Percentiles rank a stretch among this genome's conserved stretches.
Conservation (phyloP, 164 flowering plant genomes). For the Vitis riparia region DNA sequence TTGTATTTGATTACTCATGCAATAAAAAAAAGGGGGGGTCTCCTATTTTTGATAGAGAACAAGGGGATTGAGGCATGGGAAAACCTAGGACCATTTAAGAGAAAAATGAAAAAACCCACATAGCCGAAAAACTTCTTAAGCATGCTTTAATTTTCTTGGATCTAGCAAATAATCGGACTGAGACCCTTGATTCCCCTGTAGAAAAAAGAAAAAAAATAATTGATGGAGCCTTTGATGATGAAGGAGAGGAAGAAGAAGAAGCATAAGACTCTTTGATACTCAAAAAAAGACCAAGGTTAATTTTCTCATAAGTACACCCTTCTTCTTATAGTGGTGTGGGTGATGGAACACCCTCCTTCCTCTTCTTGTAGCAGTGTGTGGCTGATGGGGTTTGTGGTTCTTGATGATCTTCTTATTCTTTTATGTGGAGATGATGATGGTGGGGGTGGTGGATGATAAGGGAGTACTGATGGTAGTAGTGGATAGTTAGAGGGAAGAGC, state of each 20-base stretch:
- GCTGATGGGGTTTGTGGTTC: neutral
- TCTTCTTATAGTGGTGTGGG: neutral
- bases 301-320: constrained; percentile 1
- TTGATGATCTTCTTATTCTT: constrained; percentile 2
- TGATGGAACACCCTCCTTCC: too few species aligned
- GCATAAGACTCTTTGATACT: neutral
- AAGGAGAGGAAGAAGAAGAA: neutral
- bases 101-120: neutral
- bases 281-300: neutral
- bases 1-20: neutral
- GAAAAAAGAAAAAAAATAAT: neutral
- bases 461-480: constrained; percentile 28
- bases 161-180: constrained; percentile 32
- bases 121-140: neutral
- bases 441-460: constrained; percentile 13
- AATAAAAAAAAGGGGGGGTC: neutral
- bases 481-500: constrained; percentile 19
- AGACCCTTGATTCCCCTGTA: constrained; percentile 31
- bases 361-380: neutral
- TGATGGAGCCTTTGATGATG: neutral
- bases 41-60: constrained; percentile 6
- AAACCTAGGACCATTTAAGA: constrained; percentile 15
- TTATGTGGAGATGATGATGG: neutral
- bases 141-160: constrained; percentile 19
- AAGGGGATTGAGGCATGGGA: constrained; percentile 11